Percentiles rank a stretch among this genome's conserved stretches.
phyloP scores from a whole-genome alignment of 73 alveolate species.

The Tetrahymena borealis region DNA sequence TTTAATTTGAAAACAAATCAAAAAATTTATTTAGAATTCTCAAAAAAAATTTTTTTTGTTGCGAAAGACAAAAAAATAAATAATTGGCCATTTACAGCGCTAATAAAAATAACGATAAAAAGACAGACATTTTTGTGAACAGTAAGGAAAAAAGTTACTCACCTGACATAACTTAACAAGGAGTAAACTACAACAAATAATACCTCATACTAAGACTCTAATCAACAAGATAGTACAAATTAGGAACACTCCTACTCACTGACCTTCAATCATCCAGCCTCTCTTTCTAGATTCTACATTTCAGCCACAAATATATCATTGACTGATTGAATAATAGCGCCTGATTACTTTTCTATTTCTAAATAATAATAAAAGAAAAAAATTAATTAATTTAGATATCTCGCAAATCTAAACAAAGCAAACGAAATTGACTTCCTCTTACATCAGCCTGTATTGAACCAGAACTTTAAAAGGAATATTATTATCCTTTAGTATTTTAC shows the following conservation, averaged over 20 bases:
- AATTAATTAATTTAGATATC: background rate
- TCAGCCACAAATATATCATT: background rate
- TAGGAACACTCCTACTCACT: background rate
- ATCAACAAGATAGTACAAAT: background rate
- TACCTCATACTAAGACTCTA: background rate
- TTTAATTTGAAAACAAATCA: background rate
- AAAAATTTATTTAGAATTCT: background rate
- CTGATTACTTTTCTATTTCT: background rate
- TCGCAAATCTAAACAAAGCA: background rate
- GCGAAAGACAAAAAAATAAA: constrained; percentile 1
- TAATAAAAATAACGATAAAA: background rate
- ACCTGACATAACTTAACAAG: background rate
- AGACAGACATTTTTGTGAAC: background rate
- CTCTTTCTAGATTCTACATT: background rate
- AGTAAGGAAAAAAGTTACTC: background rate
- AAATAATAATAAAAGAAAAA: background rate
- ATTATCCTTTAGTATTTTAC: background rate
- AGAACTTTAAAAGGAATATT: background rate
- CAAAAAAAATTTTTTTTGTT: background rate
- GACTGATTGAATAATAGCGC: background rate
- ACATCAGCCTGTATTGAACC: background rate
- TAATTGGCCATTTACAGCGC: background rate
- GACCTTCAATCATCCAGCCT: background rate
- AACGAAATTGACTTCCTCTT: background rate
- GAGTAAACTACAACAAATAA: background rate